Conservation (phyloP, 1,284 basidiomycete genomes). For the Ganoderma multipileum region DNA sequence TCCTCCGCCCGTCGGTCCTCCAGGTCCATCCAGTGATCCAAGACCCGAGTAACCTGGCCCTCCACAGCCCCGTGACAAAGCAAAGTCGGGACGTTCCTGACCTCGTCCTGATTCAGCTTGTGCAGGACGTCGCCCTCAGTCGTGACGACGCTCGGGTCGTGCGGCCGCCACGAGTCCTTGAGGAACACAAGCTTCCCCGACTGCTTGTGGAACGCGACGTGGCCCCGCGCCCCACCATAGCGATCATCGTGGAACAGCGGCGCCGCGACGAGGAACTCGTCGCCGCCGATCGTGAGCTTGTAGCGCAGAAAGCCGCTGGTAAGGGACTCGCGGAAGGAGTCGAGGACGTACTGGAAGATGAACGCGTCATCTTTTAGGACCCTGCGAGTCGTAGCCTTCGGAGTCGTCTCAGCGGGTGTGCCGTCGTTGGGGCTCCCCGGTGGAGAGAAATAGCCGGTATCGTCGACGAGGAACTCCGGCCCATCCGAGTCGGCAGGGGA, state of each 20-base stretch:
- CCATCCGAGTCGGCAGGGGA: neutral
- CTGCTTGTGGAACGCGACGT: slow-evolving; percentile 4
- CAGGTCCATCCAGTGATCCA: neutral
- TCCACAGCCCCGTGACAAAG: slow-evolving; percentile 1
- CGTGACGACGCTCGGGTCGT: neutral
- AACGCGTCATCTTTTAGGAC: neutral
- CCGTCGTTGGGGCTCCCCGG: neutral
- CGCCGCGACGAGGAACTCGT: slow-evolving; percentile 11
- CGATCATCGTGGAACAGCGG: slow-evolving; percentile 3
- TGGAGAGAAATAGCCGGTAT: neutral
- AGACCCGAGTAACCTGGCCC: neutral
- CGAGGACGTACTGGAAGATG: slow-evolving; percentile 3
- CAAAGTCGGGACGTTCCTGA: slow-evolving; percentile 8
- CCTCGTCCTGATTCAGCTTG: neutral
- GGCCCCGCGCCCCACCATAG: slow-evolving; percentile 12
- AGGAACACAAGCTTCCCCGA: slow-evolving; percentile 7
- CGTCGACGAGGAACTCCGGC: neutral
- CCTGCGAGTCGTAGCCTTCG: neutral
- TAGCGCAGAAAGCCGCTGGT: neutral
- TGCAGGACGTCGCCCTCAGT: slow-evolving; percentile 13
- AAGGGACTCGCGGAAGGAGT: slow-evolving; percentile 5
- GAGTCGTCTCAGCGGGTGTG: neutral
- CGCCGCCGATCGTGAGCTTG: neutral
- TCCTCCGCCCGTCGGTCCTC: neutral
- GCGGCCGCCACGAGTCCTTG: slow-evolving; percentile 21